Evolutionary conservation across 306 rosid species (phyloP).

Genomic region (Amphicarpaea edgeworthii): DNA sequence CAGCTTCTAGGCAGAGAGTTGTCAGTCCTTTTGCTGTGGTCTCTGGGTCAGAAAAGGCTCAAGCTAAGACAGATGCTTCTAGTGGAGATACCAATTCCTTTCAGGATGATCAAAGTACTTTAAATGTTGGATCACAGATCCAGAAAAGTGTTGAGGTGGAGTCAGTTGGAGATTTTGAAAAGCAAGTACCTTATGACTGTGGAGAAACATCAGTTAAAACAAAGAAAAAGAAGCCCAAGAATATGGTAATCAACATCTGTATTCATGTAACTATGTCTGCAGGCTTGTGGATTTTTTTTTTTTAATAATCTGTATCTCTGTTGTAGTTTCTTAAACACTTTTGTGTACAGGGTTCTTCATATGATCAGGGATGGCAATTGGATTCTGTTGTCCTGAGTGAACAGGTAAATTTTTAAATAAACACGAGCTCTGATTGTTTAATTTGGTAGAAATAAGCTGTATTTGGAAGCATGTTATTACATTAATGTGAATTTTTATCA

Average conservation of each 20-base stretch:
- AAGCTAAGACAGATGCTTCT: slow-evolving; percentile 90
- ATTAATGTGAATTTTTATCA: background rate
- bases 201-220: slow-evolving; percentile 91
- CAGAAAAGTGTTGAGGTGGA: slow-evolving; percentile 95
- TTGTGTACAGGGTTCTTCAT: slow-evolving; percentile 72
- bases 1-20: slow-evolving; percentile 92
- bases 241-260: slow-evolving; percentile 64
- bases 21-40: slow-evolving; percentile 72
- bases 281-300: background rate
- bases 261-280: slow-evolving; percentile 27
- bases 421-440: background rate
- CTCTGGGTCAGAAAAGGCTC: slow-evolving; percentile 68
- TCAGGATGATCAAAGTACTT: slow-evolving; percentile 95
- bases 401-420: slow-evolving; percentile 58
- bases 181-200: slow-evolving; percentile 75
- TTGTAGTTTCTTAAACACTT: slow-evolving; percentile 48
- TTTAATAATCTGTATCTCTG: slow-evolving; percentile 34
- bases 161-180: slow-evolving; percentile 85
- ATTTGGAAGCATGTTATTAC: background rate
- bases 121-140: slow-evolving; percentile 77
- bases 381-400: slow-evolving; percentile 74
- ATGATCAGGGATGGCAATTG: slow-evolving; percentile 89
- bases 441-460: background rate
- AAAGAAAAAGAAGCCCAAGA: slow-evolving; percentile 94
- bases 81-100: slow-evolving; percentile 98